Evolutionary conservation across 768 basidiomycete genomes (phyloP), one percentile per base, ranked within the genome.

Genomic region (Lepiota brunneoincarnata): DNA sequence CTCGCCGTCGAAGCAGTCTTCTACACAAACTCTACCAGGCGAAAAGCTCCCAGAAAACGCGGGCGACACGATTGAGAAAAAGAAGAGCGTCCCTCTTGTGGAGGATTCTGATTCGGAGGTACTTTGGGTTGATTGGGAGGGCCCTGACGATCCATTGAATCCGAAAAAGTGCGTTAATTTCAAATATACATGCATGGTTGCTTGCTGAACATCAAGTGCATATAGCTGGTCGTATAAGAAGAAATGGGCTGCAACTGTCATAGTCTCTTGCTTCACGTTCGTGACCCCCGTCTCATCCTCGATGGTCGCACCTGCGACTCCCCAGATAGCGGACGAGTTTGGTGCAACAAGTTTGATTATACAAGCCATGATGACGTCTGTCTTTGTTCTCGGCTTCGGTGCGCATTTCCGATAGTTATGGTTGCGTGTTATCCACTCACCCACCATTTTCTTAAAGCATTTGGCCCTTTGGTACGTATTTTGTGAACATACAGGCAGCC

Each of bases 221-320:
- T 15, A 24, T 24, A 83, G 87, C 62, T 87, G 87, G 86, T 62
- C 72, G 3, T 76, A 72, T 49, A 71, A 63, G 24, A 71, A 70
- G 59, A 89, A 86, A 73, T 87, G 86, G 87, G 77, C 73, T 0
- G 81, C 81, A 0, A 86, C 84, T 0, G 58, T 76, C n/a, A 74
- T 87, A 24, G 80, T 87, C 0, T 87, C 87, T 0, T 72, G 75
- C 0, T 89, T 86, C 63, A 84, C 87, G 0, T 85, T 88, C 62
- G 85, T 88, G 34, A 75, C 73, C 6, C 85, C 87, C 0, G 72
- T 90, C 0, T 82, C 87, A 0, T 91, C 89, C 3, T 80, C 87
- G 3, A 89, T 89, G 82, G 71, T 89, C 1, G 84, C 89, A 0
- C 88, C 88, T 0, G 88, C 87, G 0, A 70, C 75, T 0, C 55